Conservation (phyloP, 1,139 yeast species). For the Candida sanyaensis region DNA sequence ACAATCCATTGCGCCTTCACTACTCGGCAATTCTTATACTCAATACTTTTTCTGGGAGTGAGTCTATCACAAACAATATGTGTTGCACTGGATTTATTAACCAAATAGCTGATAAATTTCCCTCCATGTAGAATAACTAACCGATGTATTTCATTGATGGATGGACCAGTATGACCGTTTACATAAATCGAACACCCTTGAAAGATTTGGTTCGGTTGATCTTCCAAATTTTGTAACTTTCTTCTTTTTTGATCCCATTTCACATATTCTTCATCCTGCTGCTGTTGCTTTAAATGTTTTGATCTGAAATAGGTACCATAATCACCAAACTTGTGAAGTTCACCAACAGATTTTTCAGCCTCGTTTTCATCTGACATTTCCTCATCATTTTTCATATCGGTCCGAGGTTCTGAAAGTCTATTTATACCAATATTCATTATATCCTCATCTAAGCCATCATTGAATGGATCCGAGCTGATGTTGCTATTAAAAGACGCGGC, state of each 20-base stretch:
- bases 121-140: conserved; percentile 82
- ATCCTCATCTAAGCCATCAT: conserved; percentile 39
- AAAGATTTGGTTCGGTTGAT: conserved; percentile 46
- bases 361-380: conserved; percentile 9
- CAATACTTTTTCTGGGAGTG: conserved; percentile 72
- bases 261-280: conserved; percentile 57
- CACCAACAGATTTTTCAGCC: conserved; percentile 29
- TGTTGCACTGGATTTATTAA: conserved; percentile 73
- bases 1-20: conserved; percentile 83
- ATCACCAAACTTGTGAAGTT: conserved; percentile 62
- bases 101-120: conserved; percentile 63
- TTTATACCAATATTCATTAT: background rate
- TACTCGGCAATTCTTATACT: conserved; percentile 69
- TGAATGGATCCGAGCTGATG: conserved; percentile 42
- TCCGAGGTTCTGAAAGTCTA: background rate
- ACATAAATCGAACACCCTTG: conserved; percentile 67
- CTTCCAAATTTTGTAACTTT: conserved; percentile 21
- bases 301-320: conserved; percentile 67
- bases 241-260: conserved; percentile 50
- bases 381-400: conserved; percentile 1
- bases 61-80: conserved; percentile 81
- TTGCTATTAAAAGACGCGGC: conserved; percentile 18
- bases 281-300: conserved; percentile 68
- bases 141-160: conserved; percentile 69
- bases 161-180: conserved; percentile 85